These are phyloP conservation scores for Boletus reticuloceps DNA, from an alignment of 768 basidiomycete species.

Conservation along the genomic window DNA sequence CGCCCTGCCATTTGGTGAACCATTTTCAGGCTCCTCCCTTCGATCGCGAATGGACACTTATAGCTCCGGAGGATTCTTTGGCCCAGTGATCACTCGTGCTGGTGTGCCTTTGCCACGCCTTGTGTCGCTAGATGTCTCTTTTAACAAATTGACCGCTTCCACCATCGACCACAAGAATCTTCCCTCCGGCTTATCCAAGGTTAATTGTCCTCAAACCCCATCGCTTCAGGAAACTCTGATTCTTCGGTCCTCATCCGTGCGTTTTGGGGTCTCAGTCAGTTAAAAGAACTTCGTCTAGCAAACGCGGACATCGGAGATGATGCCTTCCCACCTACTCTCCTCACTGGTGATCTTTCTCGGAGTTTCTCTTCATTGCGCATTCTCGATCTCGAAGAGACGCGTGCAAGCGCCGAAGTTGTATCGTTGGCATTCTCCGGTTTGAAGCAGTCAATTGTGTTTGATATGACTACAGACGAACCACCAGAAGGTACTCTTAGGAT, in stretches of 20 bases:
- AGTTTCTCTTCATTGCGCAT: constrained; percentile 52
- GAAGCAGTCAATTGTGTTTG: constrained; percentile 52
- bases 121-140: constrained; percentile 57
- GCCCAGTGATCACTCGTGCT: constrained; percentile 59
- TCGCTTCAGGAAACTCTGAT: constrained; percentile 39
- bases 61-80: constrained; percentile 58
- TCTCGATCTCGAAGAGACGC: constrained; percentile 68
- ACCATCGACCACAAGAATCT: constrained; percentile 51
- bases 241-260: constrained; percentile 39
- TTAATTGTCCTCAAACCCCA: constrained; percentile 70
- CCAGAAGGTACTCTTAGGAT: constrained; percentile 52
- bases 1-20: constrained; percentile 58
- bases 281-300: constrained; percentile 58
- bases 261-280: constrained; percentile 44
- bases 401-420: constrained; percentile 47
- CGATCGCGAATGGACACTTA: constrained; percentile 25
- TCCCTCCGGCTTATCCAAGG: constrained; percentile 52
- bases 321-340: constrained; percentile 43
- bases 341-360: constrained; percentile 15
- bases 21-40: constrained; percentile 40
- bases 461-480: constrained; percentile 53
- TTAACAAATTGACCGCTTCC: constrained; percentile 60
- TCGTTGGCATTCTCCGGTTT: constrained; percentile 44
- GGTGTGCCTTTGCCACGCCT: constrained; percentile 65
- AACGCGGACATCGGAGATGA: constrained; percentile 60